A percentile compares a stretch with the other conserved stretches of the same genome.
These are phyloP conservation scores for Aspergillus mulundensis DNA, from an alignment of 495 filamentous ascomycete species.

Conservation along the genomic window DNA sequence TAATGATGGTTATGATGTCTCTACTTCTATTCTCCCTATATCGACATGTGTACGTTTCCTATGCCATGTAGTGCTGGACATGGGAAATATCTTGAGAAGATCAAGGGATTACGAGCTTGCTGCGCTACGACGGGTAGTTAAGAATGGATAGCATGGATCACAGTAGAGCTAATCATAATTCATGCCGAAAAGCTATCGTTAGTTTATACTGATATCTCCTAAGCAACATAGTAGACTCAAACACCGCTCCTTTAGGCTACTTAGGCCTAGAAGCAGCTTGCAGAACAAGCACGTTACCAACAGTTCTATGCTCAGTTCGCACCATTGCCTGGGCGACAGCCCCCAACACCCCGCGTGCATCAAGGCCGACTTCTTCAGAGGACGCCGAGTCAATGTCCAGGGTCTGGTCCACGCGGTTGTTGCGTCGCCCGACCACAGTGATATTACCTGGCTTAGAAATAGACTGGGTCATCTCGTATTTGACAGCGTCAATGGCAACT, in stretches of 20 bases:
- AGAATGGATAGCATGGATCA: too few species aligned
- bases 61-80: too few species aligned
- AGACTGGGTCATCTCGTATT: constrained; percentile 56
- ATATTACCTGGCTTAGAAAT: constrained; percentile 72
- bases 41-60: background rate
- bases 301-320: constrained; percentile 52
- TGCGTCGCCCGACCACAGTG: constrained; percentile 65
- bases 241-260: background rate
- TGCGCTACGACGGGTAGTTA: background rate
- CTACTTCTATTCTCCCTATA: background rate
- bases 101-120: too few species aligned
- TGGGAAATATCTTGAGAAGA: too few species aligned
- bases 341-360: constrained; percentile 62
- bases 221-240: background rate
- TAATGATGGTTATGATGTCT: constrained; percentile 1
- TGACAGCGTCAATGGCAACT: constrained; percentile 41
- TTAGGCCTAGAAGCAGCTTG: constrained; percentile 44
- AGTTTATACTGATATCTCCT: background rate
- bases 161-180: background rate
- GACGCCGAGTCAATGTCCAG: constrained; percentile 6
- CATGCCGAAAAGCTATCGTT: background rate
- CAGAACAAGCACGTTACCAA: constrained; percentile 73
- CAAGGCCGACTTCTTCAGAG: constrained; percentile 32
- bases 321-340: constrained; percentile 59
- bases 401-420: constrained; percentile 17